phyloP scores from a whole-genome alignment of 306 rosid genomes.

The Comarum palustre region DNA sequence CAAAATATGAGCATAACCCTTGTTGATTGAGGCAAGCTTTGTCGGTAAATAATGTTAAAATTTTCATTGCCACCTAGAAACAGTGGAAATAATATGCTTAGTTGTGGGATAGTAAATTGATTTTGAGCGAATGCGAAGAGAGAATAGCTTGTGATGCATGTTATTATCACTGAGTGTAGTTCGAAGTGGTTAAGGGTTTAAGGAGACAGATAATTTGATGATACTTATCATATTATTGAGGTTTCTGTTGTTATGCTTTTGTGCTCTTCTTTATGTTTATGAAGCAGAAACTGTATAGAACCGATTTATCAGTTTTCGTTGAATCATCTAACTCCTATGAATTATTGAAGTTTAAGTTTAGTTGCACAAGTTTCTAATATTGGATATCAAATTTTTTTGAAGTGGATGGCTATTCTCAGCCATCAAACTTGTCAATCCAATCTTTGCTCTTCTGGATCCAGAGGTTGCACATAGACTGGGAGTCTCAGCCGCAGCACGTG shows the following conservation, averaged over 20 bases:
- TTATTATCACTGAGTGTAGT: not conserved
- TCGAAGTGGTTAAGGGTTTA: not conserved
- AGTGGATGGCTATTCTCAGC: constrained; percentile 97
- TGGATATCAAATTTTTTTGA: constrained; percentile 36
- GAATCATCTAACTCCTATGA: constrained; percentile 8
- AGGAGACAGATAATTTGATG: not conserved
- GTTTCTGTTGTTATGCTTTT: not conserved
- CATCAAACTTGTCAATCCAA: constrained; percentile 84
- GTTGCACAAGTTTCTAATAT: constrained; percentile 26
- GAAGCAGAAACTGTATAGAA: not conserved
- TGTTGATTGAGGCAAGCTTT: not conserved
- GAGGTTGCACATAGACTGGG: constrained; percentile 82
- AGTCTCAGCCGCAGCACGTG: constrained; percentile 90
- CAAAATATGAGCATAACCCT: not conserved
- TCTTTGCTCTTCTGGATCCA: constrained; percentile 86
- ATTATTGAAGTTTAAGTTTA: constrained; percentile 18
- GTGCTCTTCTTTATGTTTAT: not conserved
- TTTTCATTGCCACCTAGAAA: not conserved
- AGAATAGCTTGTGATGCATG: not conserved
- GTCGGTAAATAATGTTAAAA: not conserved
- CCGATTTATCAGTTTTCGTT: not conserved
- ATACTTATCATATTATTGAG: not conserved
- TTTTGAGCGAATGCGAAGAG: not conserved
- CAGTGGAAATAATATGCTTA: not conserved
- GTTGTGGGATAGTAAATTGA: not conserved